phyloP scores from a whole-genome alignment of 179 eudicot species.

The Spinacia oleracea region DNA sequence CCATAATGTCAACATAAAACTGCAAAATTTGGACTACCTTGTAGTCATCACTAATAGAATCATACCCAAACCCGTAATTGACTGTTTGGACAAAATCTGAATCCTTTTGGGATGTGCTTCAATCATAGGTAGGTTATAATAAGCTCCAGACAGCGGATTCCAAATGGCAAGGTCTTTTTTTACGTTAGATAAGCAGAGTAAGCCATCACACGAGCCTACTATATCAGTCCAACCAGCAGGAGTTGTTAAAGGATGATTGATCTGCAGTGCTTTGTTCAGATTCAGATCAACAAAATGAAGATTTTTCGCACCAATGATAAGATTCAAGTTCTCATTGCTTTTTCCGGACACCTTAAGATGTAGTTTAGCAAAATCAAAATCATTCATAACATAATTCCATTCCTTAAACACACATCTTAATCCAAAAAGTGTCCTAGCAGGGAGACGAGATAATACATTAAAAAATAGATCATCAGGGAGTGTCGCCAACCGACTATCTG shows the following conservation, averaged over 20 bases:
- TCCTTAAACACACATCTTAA: slow-evolving; percentile 9
- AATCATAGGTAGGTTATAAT: background rate
- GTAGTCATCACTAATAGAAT: slow-evolving; percentile 1
- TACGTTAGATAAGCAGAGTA: background rate
- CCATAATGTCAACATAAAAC: background rate
- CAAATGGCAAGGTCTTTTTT: background rate
- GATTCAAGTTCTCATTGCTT: background rate
- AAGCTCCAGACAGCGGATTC: slow-evolving; percentile 12
- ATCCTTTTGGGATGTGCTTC: background rate
- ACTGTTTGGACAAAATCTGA: background rate
- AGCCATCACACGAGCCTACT: slow-evolving; percentile 17
- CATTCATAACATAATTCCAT: slow-evolving; percentile 9
- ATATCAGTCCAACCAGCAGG: background rate
- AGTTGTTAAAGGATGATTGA: background rate
- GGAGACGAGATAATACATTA: slow-evolving; percentile 11
- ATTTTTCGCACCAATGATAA: slow-evolving; percentile 10
- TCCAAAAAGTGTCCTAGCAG: background rate
- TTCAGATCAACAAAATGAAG: slow-evolving; percentile 4
- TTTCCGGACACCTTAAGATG: slow-evolving; percentile 7
- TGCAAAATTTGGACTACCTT: no score
- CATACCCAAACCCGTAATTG: slow-evolving; percentile 12
- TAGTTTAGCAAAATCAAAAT: background rate
- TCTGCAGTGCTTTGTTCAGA: slow-evolving; percentile 13
- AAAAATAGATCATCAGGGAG: background rate
- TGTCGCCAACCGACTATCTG: background rate